These are phyloP conservation scores for Colletotrichum neosansevieriae DNA, from an alignment of 2,329 filamentous ascomycete genomes.

Conservation along the genomic window DNA sequence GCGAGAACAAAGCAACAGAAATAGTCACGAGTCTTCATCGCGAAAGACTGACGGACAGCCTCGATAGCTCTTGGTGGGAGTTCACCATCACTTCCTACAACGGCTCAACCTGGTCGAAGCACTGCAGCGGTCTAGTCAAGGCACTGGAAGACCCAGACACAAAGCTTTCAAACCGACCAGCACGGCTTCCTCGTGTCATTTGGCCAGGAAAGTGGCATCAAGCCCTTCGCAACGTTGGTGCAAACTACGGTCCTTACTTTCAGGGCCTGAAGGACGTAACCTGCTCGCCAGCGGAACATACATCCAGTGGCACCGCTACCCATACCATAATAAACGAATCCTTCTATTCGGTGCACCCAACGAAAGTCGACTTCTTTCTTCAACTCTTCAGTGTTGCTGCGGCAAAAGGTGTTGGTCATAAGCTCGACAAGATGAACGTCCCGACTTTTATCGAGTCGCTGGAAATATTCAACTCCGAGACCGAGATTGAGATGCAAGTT, in stretches of 20 bases:
- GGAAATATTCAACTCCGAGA: background rate
- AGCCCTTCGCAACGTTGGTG: conserved; percentile 25
- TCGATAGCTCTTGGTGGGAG: conserved; percentile 15
- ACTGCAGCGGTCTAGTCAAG: conserved; percentile 14
- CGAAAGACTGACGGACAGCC: conserved; percentile 1
- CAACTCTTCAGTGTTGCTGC: conserved; percentile 31
- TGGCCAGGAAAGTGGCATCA: conserved; percentile 23
- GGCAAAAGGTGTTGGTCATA: conserved; percentile 15
- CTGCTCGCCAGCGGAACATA: conserved; percentile 8
- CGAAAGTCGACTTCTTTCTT: conserved; percentile 17
- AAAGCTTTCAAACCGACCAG: background rate
- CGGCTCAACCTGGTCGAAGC: conserved; percentile 11
- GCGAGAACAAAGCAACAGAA: conserved; percentile 36
- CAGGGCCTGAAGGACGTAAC: conserved; percentile 21
- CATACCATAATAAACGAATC: background rate
- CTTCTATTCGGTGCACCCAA: conserved; percentile 14
- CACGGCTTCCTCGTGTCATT: conserved; percentile 37
- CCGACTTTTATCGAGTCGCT: conserved; percentile 22
- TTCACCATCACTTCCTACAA: conserved; percentile 13
- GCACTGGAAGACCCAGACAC: background rate
- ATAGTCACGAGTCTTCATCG: conserved; percentile 3
- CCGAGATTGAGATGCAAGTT: conserved; percentile 14
- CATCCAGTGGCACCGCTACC: conserved; percentile 6
- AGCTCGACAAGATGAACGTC: conserved; percentile 28
- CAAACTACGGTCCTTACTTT: conserved; percentile 31